Conservation (phyloP, 257 asterid genomes). For the Echites panduratus region DNA sequence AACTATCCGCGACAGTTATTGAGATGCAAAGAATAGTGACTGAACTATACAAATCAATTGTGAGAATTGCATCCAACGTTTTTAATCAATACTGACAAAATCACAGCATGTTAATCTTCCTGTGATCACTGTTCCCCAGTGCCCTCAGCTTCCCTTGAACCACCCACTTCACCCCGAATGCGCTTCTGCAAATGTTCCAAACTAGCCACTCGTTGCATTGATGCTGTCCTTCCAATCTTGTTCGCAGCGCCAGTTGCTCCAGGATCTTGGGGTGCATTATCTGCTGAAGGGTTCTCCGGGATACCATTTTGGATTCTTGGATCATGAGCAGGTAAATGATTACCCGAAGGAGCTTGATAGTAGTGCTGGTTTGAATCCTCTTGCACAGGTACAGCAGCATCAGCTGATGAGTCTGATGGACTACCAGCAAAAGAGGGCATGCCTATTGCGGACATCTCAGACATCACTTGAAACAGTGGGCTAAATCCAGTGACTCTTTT, state of each 20-base stretch:
- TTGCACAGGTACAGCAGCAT: slow-evolving; percentile 62
- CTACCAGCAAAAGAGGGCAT: slow-evolving; percentile 52
- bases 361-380: slow-evolving; percentile 48
- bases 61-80: not conserved
- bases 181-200: slow-evolving; percentile 92
- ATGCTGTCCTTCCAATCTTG: slow-evolving; percentile 47
- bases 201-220: slow-evolving; percentile 91
- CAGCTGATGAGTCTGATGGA: slow-evolving; percentile 62
- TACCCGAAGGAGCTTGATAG: slow-evolving; percentile 39
- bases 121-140: slow-evolving; percentile 18
- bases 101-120: not conserved
- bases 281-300: slow-evolving; percentile 34
- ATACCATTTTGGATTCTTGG: slow-evolving; percentile 38
- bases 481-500: slow-evolving; percentile 82
- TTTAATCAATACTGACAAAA: slow-evolving; percentile 2
- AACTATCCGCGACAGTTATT: not conserved
- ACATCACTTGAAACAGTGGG: slow-evolving; percentile 75
- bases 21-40: slow-evolving; percentile 10
- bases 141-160: slow-evolving; percentile 35
- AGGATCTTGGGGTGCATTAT: slow-evolving; percentile 28
- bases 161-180: slow-evolving; percentile 45
- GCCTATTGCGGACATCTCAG: slow-evolving; percentile 61
- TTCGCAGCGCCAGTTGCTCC: slow-evolving; percentile 18
- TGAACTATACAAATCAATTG: not conserved
- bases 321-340: slow-evolving; percentile 31